A percentile compares a stretch with the other conserved stretches of the same genome.
Evolutionary conservation across 192 early-diverging fungal genomes (phyloP).

Genomic region (Podila minutissima): DNA sequence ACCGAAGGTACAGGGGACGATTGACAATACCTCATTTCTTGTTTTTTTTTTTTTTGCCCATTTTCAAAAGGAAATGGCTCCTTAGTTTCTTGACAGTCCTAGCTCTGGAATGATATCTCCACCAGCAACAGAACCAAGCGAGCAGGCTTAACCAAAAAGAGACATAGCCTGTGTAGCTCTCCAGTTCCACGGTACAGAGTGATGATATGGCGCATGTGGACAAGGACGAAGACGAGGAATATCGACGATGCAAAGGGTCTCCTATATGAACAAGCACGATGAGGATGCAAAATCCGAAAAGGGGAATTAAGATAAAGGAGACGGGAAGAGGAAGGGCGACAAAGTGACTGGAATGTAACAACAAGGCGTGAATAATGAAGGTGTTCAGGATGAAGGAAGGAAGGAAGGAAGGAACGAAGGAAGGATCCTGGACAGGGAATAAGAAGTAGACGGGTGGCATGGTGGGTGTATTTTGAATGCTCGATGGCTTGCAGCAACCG

Average conservation of each 20-base stretch:
- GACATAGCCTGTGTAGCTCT: neutral
- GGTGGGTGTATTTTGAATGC: too few relatives aligned
- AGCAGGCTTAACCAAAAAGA: neutral
- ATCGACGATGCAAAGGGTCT: too few relatives aligned
- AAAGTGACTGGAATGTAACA: neutral
- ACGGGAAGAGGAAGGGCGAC: neutral
- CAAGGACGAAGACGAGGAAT: too few relatives aligned
- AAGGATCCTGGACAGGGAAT: too few relatives aligned
- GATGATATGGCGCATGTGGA: too few relatives aligned
- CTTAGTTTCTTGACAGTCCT: neutral
- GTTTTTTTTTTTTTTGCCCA: neutral
- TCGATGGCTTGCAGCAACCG: too few relatives aligned
- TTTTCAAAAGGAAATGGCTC: neutral
- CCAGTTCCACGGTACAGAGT: too few relatives aligned
- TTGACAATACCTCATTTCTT: neutral
- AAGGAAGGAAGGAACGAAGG: too few relatives aligned
- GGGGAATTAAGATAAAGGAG: conserved; percentile 30
- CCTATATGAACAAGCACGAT: too few relatives aligned
- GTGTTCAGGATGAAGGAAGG: too few relatives aligned
- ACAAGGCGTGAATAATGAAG: neutral
- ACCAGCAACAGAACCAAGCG: neutral
- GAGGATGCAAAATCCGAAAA: neutral
- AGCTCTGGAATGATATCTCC: conserved; percentile 1
- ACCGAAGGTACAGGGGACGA: neutral
- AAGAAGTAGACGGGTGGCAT: too few relatives aligned